Conservation (phyloP, 495 filamentous ascomycete genomes). For the Pyronema omphalodes region DNA sequence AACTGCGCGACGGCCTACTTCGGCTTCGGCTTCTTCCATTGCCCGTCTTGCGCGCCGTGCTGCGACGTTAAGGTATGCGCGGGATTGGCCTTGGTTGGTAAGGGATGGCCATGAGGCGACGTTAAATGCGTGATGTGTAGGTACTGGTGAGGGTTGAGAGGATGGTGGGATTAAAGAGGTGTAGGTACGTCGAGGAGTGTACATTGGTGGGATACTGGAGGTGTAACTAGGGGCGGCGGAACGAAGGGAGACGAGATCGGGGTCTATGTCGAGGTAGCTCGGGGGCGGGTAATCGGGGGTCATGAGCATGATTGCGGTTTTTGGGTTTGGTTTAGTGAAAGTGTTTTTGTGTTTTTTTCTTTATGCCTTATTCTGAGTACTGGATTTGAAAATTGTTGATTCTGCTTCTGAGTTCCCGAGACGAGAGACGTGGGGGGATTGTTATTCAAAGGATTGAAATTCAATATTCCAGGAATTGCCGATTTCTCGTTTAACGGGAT, state of each 20-base stretch:
- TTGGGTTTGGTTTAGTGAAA: not conserved
- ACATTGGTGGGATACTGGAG: constrained; percentile 13
- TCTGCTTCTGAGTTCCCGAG: too few relatives aligned
- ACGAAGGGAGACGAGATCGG: constrained; percentile 12
- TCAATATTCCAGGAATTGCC: too few relatives aligned
- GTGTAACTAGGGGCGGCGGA: constrained; percentile 19
- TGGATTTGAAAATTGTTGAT: too few relatives aligned
- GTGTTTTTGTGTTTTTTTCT: too few relatives aligned
- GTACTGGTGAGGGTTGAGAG: constrained; percentile 5
- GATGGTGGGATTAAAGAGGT: constrained; percentile 10
- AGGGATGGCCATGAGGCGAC: constrained; percentile 15
- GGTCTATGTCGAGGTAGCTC: constrained; percentile 1
- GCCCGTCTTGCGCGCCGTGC: constrained; percentile 11
- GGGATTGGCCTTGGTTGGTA: constrained; percentile 10
- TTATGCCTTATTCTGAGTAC: too few relatives aligned
- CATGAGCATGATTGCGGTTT: not conserved
- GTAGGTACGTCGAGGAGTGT: constrained; percentile 8
- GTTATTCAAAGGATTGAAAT: too few relatives aligned
- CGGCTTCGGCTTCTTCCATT: constrained; percentile 26
- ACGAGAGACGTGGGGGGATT: too few relatives aligned
- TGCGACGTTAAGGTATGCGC: constrained; percentile 19
- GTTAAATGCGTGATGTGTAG: constrained; percentile 7
- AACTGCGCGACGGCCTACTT: constrained; percentile 20
- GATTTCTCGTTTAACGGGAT: too few relatives aligned
- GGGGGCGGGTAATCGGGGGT: constrained; percentile 5